Percentiles rank a stretch among this genome's conserved stretches.
These are phyloP conservation scores for Albophoma yamanashiensis DNA, from an alignment of 2,329 filamentous ascomycete species.

Conservation along the genomic window DNA sequence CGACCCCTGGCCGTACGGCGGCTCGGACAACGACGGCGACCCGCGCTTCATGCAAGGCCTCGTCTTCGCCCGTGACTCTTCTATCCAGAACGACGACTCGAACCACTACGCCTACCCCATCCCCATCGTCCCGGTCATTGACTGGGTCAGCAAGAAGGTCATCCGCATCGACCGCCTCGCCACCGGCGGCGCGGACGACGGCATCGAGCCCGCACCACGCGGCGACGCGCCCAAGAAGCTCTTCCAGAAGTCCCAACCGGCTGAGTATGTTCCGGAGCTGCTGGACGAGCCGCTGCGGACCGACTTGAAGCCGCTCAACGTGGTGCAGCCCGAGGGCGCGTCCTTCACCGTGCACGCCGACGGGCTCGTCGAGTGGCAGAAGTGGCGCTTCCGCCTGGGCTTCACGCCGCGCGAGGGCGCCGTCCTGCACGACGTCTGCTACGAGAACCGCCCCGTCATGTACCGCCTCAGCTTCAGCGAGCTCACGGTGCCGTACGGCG, in stretches of 20 bases:
- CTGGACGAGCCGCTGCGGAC: constrained; percentile 33
- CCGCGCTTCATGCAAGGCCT: constrained; percentile 38
- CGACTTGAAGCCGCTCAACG: constrained; percentile 58
- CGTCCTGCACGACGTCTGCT: constrained; percentile 59
- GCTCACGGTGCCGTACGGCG: constrained; percentile 60
- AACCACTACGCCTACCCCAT: constrained; percentile 54
- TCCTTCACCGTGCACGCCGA: constrained; percentile 48
- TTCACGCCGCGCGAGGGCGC: constrained; percentile 63
- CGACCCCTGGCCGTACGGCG: constrained; percentile 59
- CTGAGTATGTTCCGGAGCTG: constrained; percentile 41
- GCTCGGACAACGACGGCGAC: constrained; percentile 26
- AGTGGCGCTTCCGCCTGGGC: constrained; percentile 58
- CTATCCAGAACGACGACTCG: constrained; percentile 37
- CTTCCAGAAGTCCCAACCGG: constrained; percentile 27
- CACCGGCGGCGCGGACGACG: constrained; percentile 33
- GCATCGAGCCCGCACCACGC: constrained; percentile 23
- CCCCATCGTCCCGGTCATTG: constrained; percentile 49
- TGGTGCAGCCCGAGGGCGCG: constrained; percentile 58
- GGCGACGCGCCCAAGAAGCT: constrained; percentile 30
- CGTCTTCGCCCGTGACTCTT: constrained; percentile 33
- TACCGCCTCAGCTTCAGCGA: constrained; percentile 59
- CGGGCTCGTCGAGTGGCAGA: constrained; percentile 47
- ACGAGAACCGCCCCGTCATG: constrained; percentile 53
- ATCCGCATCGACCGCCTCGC: constrained; percentile 48
- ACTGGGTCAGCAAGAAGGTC: constrained; percentile 41